These are phyloP conservation scores for Boletus rubescentipes DNA, from an alignment of 768 basidiomycete species.

Conservation along the genomic window DNA sequence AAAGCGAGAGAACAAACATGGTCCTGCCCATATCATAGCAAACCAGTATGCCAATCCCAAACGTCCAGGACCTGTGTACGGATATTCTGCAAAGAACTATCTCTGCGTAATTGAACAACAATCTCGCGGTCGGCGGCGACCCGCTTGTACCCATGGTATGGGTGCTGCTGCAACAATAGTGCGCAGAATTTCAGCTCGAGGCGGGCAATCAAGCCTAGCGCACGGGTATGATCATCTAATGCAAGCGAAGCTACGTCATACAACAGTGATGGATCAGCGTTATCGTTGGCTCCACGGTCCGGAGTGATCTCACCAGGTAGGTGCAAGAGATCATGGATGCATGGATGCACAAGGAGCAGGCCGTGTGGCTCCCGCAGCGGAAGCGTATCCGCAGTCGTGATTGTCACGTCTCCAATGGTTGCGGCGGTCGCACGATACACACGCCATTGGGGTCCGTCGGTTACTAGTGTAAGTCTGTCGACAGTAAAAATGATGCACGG, in stretches of 20 bases:
- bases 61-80: constrained; percentile 1
- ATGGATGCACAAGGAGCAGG: constrained; percentile 1
- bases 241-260: background rate
- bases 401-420: background rate
- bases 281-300: background rate
- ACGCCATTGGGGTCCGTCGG: background rate
- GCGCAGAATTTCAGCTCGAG: constrained; percentile 6
- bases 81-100: background rate
- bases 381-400: background rate
- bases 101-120: background rate
- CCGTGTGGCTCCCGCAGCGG: background rate
- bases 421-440: background rate
- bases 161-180: background rate
- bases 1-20: background rate
- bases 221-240: background rate
- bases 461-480: background rate
- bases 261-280: background rate
- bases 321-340: background rate
- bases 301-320: background rate
- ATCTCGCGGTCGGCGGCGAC: constrained; percentile 8
- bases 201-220: constrained; percentile 1
- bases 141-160: constrained; percentile 1
- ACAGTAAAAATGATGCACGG: constrained; percentile 2
- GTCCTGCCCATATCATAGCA: background rate
- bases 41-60: background rate